phyloP scores from a whole-genome alignment of 805 yeast species.

The Suhomyces sp. region DNA sequence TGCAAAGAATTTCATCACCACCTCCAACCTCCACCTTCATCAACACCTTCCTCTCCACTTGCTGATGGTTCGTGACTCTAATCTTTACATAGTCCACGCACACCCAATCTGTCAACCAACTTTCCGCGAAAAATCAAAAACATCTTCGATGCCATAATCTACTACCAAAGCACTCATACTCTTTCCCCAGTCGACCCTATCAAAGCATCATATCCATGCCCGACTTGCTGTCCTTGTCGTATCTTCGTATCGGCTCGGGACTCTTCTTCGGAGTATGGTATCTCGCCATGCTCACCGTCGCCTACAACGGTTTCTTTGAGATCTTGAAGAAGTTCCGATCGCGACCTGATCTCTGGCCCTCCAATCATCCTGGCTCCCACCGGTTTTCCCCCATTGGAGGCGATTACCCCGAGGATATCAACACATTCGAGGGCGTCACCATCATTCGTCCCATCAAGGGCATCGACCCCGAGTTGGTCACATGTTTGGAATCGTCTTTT shows the following conservation, averaged over 20 bases:
- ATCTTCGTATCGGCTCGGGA: conserved; percentile 10
- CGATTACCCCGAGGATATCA: conserved; percentile 3
- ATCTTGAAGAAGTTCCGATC: conserved; percentile 30
- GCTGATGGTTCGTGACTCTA: no score
- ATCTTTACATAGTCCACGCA: no score
- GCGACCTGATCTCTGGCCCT: conserved; percentile 17
- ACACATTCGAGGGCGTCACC: conserved; percentile 50
- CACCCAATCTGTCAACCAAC: no score
- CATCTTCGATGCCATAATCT: no score
- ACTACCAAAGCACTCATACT: no score
- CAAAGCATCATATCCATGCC: no score
- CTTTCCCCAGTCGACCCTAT: no score
- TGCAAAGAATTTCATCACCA: no score
- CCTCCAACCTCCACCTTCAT: no score
- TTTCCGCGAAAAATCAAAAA: no score
- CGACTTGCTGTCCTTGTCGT: conserved; percentile 2
- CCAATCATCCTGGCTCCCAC: background rate
- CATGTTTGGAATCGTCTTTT: conserved; percentile 68
- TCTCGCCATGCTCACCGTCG: conserved; percentile 33
- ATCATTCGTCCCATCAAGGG: conserved; percentile 84
- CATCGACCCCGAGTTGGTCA: conserved; percentile 68
- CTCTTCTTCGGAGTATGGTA: conserved; percentile 38
- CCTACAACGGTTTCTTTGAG: conserved; percentile 41
- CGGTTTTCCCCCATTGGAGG: no score
- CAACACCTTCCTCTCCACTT: no score